These are phyloP conservation scores for Fusarium newnesense DNA, from an alignment of 2,329 filamentous ascomycete species.

Conservation along the genomic window DNA sequence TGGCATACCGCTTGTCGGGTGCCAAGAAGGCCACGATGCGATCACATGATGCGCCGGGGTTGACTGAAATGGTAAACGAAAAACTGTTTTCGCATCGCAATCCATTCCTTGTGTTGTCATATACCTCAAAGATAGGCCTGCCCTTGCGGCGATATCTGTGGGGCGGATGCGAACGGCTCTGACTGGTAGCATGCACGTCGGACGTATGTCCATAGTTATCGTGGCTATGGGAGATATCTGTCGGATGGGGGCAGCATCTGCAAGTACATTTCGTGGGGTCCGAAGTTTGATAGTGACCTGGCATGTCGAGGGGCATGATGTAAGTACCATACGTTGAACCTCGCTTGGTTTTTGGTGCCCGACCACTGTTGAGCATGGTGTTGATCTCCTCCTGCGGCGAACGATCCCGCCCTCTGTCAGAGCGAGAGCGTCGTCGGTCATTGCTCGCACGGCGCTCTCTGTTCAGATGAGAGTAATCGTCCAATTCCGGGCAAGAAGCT, in stretches of 20 bases:
- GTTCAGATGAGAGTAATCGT: background rate
- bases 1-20: slow-evolving; percentile 35
- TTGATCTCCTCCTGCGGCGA: slow-evolving; percentile 7
- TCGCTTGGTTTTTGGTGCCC: background rate
- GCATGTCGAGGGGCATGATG: slow-evolving; percentile 29
- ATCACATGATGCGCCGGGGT: slow-evolving; percentile 16
- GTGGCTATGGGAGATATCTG: slow-evolving; percentile 17
- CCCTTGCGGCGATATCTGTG: slow-evolving; percentile 3
- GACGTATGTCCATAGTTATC: slow-evolving; percentile 6
- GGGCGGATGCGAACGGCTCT: background rate
- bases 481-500: background rate
- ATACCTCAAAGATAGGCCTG: slow-evolving; percentile 34
- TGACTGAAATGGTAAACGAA: slow-evolving; percentile 36
- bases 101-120: slow-evolving; percentile 31
- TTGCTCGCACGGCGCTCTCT: background rate
- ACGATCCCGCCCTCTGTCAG: background rate
- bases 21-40: slow-evolving; percentile 40
- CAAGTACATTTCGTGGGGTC: slow-evolving; percentile 39
- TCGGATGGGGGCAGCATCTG: slow-evolving; percentile 41
- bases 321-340: slow-evolving; percentile 37
- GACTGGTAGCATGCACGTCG: background rate
- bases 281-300: slow-evolving; percentile 24
- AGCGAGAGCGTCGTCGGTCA: background rate
- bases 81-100: slow-evolving; percentile 28
- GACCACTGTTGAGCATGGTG: background rate